A percentile compares a stretch with the other conserved stretches of the same genome.
Conservation (phyloP, 1,284 basidiomycete genomes). For the Golubevia sp. region DNA sequence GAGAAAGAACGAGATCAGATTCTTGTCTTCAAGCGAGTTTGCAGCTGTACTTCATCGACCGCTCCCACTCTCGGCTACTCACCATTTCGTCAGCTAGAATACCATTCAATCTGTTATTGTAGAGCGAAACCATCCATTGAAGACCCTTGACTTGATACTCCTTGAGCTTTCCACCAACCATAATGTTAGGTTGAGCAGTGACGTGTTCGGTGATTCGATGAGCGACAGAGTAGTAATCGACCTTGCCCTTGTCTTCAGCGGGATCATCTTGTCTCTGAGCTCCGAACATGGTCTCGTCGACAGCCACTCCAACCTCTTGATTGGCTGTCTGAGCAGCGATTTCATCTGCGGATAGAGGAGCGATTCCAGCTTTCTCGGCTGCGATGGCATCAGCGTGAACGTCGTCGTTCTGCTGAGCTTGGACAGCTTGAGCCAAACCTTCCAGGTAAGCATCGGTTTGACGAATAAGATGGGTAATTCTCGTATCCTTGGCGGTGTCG, state of each 20-base stretch:
- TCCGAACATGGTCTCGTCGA: slow-evolving; percentile 87
- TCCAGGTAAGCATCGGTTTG: slow-evolving; percentile 61
- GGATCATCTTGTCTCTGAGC: slow-evolving; percentile 70
- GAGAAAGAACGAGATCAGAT: background rate
- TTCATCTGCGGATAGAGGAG: slow-evolving; percentile 19
- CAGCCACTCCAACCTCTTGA: slow-evolving; percentile 63
- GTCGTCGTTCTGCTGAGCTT: slow-evolving; percentile 61
- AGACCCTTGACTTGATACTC: slow-evolving; percentile 62
- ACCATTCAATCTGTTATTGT: slow-evolving; percentile 61
- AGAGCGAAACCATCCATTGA: slow-evolving; percentile 61
- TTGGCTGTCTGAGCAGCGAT: slow-evolving; percentile 23
- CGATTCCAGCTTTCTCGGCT: slow-evolving; percentile 30
- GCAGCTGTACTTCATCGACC: background rate
- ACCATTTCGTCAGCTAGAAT: slow-evolving; percentile 61
- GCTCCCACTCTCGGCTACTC: background rate
- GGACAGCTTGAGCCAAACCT: slow-evolving; percentile 57
- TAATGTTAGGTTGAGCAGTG: slow-evolving; percentile 51
- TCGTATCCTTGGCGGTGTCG: slow-evolving; percentile 61
- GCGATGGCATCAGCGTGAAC: slow-evolving; percentile 55
- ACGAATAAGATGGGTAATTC: slow-evolving; percentile 58
- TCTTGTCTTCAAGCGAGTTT: background rate
- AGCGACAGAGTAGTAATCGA: slow-evolving; percentile 61
- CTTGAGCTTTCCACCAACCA: slow-evolving; percentile 55
- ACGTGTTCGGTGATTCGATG: slow-evolving; percentile 59
- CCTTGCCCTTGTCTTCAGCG: slow-evolving; percentile 52